Percentiles rank a stretch among this genome's conserved stretches.
phyloP scores from a whole-genome alignment of 2,329 filamentous ascomycete genomes.

The Hypoxylon sp. region DNA sequence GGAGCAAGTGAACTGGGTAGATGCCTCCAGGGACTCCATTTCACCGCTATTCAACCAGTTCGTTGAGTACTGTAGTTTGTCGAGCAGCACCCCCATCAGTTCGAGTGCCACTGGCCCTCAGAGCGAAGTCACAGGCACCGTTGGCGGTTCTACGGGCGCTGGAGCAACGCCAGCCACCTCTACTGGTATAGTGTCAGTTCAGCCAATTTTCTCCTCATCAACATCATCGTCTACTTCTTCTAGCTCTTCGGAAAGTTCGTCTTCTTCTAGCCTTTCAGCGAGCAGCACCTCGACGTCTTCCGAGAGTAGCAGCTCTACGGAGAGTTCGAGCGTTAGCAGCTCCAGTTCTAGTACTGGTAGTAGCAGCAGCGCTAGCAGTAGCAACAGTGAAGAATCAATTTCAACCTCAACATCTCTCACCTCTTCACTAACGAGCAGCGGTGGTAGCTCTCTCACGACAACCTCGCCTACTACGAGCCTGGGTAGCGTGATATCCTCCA shows the following conservation, averaged over 20 bases:
- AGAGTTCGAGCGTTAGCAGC: conserved; percentile 21
- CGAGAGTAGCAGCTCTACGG: conserved; percentile 13
- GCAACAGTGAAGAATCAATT: conserved; percentile 23
- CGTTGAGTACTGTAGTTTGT: conserved; percentile 60
- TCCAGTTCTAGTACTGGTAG: conserved; percentile 12
- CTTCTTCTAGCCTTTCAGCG: conserved; percentile 17
- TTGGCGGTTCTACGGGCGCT: conserved; percentile 31
- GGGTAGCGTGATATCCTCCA: conserved; percentile 27
- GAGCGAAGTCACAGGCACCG: conserved; percentile 36
- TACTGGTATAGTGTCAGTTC: conserved; percentile 33
- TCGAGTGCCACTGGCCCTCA: conserved; percentile 22
- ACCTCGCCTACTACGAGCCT: conserved; percentile 37
- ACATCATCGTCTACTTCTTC: conserved; percentile 21
- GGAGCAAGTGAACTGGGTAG: conserved; percentile 45
- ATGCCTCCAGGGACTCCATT: conserved; percentile 51
- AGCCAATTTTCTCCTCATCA: conserved; percentile 31
- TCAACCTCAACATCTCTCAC: conserved; percentile 32
- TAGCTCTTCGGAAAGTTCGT: conserved; percentile 15
- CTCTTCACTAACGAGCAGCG: conserved; percentile 24
- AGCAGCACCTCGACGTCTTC: conserved; percentile 21
- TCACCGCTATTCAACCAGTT: conserved; percentile 60
- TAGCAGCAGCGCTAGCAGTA: conserved; percentile 12
- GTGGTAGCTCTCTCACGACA: conserved; percentile 19
- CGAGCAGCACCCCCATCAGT: neutral
- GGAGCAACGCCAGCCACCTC: conserved; percentile 40